These are phyloP conservation scores for Penicillium mononematosum DNA, from an alignment of 495 filamentous ascomycete species.

Conservation along the genomic window DNA sequence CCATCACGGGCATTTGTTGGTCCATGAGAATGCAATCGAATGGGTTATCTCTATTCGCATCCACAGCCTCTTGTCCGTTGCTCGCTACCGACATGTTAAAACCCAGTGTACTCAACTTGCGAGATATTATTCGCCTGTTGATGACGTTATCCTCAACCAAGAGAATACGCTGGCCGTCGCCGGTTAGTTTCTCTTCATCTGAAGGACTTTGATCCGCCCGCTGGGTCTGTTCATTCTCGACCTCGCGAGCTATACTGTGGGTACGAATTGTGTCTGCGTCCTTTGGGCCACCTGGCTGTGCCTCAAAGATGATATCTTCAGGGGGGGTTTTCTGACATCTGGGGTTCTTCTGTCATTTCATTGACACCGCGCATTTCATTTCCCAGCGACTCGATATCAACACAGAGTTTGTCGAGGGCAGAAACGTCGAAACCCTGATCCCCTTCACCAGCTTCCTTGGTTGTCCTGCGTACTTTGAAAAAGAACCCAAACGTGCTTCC, in stretches of 20 bases:
- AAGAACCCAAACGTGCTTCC: slow-evolving; percentile 89
- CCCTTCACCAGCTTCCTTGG: slow-evolving; percentile 30
- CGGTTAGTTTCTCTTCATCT: not conserved
- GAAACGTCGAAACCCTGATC: slow-evolving; percentile 13
- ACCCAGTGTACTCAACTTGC: slow-evolving; percentile 60
- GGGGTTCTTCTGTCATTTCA: slow-evolving; percentile 8
- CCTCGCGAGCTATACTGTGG: slow-evolving; percentile 4
- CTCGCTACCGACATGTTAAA: slow-evolving; percentile 67
- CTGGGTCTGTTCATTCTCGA: not conserved
- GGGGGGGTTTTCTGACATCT: slow-evolving; percentile 13
- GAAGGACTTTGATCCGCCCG: not conserved
- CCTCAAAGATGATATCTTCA: slow-evolving; percentile 5
- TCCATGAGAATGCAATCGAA: slow-evolving; percentile 72
- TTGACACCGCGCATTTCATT: slow-evolving; percentile 18
- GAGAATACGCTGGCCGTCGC: slow-evolving; percentile 45
- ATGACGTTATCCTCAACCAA: slow-evolving; percentile 86
- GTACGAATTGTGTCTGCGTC: slow-evolving; percentile 13
- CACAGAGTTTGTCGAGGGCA: slow-evolving; percentile 21
- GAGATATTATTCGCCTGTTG: slow-evolving; percentile 67
- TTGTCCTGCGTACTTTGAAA: slow-evolving; percentile 55
- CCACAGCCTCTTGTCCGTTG: slow-evolving; percentile 73
- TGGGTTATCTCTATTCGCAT: slow-evolving; percentile 31
- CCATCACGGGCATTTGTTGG: slow-evolving; percentile 83
- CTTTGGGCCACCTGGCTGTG: not conserved
- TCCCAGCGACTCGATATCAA: slow-evolving; percentile 22